These are phyloP conservation scores for Fusarium cyanostomum DNA, from an alignment of 2,329 filamentous ascomycete genomes.

Conservation along the genomic window DNA sequence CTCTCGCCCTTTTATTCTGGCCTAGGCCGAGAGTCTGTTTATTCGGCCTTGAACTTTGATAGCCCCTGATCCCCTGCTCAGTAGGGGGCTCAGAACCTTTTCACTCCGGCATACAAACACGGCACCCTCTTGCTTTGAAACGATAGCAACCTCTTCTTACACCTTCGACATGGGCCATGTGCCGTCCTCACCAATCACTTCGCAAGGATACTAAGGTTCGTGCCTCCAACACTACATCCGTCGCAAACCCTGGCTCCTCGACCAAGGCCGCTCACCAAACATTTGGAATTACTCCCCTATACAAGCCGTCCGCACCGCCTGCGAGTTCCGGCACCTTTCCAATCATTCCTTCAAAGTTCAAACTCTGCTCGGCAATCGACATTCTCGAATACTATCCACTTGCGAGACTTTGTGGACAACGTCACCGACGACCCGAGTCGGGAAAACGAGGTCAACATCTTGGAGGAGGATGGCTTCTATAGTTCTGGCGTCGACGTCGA, in stretches of 20 bases:
- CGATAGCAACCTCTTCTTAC: background rate
- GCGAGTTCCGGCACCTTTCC: background rate
- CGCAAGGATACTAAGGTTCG: background rate
- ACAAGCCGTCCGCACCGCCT: background rate
- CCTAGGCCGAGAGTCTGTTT: too few species aligned
- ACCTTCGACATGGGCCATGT: too few species aligned
- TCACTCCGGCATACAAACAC: too few species aligned
- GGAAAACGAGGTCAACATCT: conserved; percentile 1
- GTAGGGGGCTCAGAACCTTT: too few species aligned
- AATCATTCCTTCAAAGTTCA: too few species aligned
- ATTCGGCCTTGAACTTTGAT: too few species aligned
- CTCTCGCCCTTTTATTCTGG: too few species aligned
- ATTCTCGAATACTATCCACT: background rate
- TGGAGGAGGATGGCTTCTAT: background rate
- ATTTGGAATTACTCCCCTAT: background rate
- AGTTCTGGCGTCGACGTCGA: background rate
- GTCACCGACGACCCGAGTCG: background rate
- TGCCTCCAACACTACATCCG: background rate
- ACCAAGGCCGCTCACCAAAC: too few species aligned
- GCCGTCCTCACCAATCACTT: too few species aligned
- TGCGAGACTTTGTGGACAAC: background rate
- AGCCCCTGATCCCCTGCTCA: too few species aligned
- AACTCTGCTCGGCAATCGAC: background rate
- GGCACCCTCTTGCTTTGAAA: too few species aligned
- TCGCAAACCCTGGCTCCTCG: background rate